These are phyloP conservation scores for Papiliotrema nemorosa DNA, from an alignment of 1,284 basidiomycete genomes.

Conservation along the genomic window DNA sequence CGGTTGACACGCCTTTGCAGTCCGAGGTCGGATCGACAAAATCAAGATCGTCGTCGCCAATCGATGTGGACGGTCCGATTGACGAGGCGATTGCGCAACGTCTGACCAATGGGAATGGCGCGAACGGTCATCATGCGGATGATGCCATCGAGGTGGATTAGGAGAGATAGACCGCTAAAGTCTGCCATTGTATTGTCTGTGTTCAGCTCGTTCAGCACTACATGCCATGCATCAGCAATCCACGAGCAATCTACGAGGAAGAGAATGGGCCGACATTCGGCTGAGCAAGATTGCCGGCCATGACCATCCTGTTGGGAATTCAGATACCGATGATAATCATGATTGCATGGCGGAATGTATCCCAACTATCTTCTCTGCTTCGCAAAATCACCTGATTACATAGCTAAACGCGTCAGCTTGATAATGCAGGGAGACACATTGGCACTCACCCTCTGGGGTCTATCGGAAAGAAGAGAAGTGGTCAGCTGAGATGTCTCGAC, in stretches of 20 bases:
- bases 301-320: too few relatives aligned
- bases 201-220: too few relatives aligned
- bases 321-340: background rate
- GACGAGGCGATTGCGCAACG: too few relatives aligned
- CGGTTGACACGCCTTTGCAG: too few relatives aligned
- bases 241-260: background rate
- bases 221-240: too few relatives aligned
- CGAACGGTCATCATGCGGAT: too few relatives aligned
- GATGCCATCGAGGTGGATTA: too few relatives aligned
- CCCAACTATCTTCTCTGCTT: background rate
- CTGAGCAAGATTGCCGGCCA: background rate
- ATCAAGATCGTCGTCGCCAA: too few relatives aligned
- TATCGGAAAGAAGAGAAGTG: conserved; percentile 11
- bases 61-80: too few relatives aligned
- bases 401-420: conserved; percentile 4
- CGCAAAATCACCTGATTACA: conserved; percentile 27
- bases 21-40: too few relatives aligned
- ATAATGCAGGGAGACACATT: background rate
- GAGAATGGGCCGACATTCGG: background rate
- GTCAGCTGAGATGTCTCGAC: background rate
- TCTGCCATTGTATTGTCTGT: too few relatives aligned
- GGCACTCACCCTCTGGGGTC: conserved; percentile 46
- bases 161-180: too few relatives aligned
- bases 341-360: conserved; percentile 9
- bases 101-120: background rate